phyloP scores from a whole-genome alignment of 805 yeast species.

The Starmera quercuum region DNA sequence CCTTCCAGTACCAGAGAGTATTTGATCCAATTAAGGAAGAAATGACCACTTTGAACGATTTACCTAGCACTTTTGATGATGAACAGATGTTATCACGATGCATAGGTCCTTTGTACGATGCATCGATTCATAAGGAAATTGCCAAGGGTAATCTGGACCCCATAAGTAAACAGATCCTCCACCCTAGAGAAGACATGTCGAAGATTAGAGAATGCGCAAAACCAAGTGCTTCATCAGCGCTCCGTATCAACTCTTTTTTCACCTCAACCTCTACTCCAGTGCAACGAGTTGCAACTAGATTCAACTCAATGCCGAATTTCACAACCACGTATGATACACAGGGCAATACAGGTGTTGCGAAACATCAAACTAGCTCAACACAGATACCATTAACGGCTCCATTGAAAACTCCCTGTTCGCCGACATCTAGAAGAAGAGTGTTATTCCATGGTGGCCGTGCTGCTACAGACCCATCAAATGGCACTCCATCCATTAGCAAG shows the following conservation, averaged over 20 bases:
- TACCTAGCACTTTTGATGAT: constrained; percentile 32
- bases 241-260: constrained; percentile 11
- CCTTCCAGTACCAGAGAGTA: constrained; percentile 82
- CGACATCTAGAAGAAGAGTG: not conserved
- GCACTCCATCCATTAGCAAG: too few relatives aligned
- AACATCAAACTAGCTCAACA: not conserved
- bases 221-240: constrained; percentile 2
- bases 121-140: constrained; percentile 42
- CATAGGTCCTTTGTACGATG: constrained; percentile 32
- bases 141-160: constrained; percentile 70
- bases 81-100: constrained; percentile 27
- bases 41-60: constrained; percentile 52
- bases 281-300: not conserved
- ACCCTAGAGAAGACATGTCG: constrained; percentile 11
- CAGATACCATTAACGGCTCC: not conserved
- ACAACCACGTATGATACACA: not conserved
- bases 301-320: not conserved
- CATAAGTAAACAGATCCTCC: constrained; percentile 18
- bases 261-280: not conserved
- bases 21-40: constrained; percentile 51
- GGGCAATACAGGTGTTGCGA: not conserved
- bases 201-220: not conserved
- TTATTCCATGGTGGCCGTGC: too few relatives aligned
- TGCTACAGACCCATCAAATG: too few relatives aligned
- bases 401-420: not conserved